phyloP scores from a whole-genome alignment of 2,329 filamentous ascomycete species.

The Peltaster fructicola region DNA sequence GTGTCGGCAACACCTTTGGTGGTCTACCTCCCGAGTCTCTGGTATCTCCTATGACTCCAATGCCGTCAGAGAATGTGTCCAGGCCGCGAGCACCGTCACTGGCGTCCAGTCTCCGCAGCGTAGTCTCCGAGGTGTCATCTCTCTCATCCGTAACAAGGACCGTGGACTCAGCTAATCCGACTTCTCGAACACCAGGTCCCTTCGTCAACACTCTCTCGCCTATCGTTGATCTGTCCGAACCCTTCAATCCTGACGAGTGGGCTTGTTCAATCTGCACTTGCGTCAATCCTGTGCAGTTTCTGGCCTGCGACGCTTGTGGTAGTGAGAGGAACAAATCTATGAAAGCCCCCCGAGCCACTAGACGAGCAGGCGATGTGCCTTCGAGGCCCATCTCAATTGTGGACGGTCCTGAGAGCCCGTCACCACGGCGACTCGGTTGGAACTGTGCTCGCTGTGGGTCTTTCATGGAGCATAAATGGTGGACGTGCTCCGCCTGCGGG shows the following conservation, averaged over 20 bases:
- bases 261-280: slow-evolving; percentile 44
- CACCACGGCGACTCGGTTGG: slow-evolving; percentile 38
- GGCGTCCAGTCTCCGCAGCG: too few relatives aligned
- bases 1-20: slow-evolving; percentile 2
- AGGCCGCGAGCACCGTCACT: too few relatives aligned
- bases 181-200: slow-evolving; percentile 9
- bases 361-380: slow-evolving; percentile 4
- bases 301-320: slow-evolving; percentile 43
- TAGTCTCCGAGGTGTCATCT: too few relatives aligned
- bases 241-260: slow-evolving; percentile 29
- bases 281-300: slow-evolving; percentile 40
- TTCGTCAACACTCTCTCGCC: slow-evolving; percentile 4
- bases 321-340: slow-evolving; percentile 28
- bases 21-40: slow-evolving; percentile 3
- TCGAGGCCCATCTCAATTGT: slow-evolving; percentile 4
- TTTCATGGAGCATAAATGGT: slow-evolving; percentile 48
- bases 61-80: slow-evolving; percentile 3
- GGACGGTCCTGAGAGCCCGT: slow-evolving; percentile 19
- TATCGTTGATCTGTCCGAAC: slow-evolving; percentile 17
- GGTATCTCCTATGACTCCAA: slow-evolving; percentile 6
- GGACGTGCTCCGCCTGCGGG: slow-evolving; percentile 44
- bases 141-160: too few relatives aligned
- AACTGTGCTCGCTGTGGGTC: slow-evolving; percentile 38
- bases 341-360: slow-evolving; percentile 2
- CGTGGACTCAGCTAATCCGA: too few relatives aligned